Conservation (phyloP, 768 basidiomycete species). For the Amanita phalloides region DNA sequence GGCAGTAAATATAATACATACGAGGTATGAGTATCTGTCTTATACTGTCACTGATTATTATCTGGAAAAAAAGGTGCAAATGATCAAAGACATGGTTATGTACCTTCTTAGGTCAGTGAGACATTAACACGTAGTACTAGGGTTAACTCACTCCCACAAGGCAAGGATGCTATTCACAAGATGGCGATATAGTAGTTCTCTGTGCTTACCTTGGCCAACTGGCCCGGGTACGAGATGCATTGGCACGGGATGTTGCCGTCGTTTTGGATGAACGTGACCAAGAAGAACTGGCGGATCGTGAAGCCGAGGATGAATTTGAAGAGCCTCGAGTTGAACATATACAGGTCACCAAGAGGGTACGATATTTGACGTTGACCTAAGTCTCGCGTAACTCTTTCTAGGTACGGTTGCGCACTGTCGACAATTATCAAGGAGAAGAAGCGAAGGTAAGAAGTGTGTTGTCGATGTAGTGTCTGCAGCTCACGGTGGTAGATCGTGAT, state of each 20-base stretch:
- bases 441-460: slow-evolving; percentile 30
- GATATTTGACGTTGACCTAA: slow-evolving; percentile 7
- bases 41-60: neutral
- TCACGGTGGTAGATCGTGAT: slow-evolving; percentile 44
- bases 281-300: slow-evolving; percentile 43
- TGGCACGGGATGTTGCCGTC: slow-evolving; percentile 39
- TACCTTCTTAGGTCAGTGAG: slow-evolving; percentile 26
- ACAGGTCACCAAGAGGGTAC: slow-evolving; percentile 40
- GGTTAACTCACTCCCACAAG: slow-evolving; percentile 6
- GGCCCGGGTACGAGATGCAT: slow-evolving; percentile 26
- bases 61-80: slow-evolving; percentile 20
- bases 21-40: slow-evolving; percentile 34
- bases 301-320: slow-evolving; percentile 25
- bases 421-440: slow-evolving; percentile 74
- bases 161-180: slow-evolving; percentile 32
- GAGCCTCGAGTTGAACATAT: slow-evolving; percentile 30
- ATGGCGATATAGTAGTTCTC: slow-evolving; percentile 37
- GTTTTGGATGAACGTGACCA: slow-evolving; percentile 63
- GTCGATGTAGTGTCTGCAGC: neutral
- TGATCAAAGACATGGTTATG: slow-evolving; percentile 33
- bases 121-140: neutral
- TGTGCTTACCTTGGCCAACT: slow-evolving; percentile 39
- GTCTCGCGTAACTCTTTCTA: slow-evolving; percentile 12
- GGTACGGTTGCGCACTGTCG: slow-evolving; percentile 65
- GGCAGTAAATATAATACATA: slow-evolving; percentile 55